Evolutionary conservation across 768 basidiomycete genomes (phyloP).

Genomic region (Mrakia blollopis): DNA sequence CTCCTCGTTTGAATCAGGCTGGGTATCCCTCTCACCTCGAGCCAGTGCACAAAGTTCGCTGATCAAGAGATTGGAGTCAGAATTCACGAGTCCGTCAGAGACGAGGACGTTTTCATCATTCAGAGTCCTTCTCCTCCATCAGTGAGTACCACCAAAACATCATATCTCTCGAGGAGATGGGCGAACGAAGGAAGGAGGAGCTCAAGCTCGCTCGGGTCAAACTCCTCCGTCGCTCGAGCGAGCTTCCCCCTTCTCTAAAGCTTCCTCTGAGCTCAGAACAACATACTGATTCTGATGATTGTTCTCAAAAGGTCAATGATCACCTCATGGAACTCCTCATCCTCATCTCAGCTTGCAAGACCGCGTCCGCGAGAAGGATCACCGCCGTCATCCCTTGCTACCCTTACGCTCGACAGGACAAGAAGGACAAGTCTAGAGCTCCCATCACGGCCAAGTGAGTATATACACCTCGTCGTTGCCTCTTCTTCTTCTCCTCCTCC

Average conservation of each 20-base stretch:
- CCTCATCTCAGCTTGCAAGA: constrained; percentile 91
- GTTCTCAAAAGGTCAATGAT: constrained; percentile 31
- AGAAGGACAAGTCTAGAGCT: constrained; percentile 97
- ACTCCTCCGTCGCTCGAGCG: constrained; percentile 7
- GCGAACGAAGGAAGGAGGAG: constrained; percentile 1
- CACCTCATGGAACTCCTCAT: constrained; percentile 92
- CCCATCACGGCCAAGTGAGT: constrained; percentile 84
- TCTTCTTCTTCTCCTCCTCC: no score
- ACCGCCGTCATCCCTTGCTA: constrained; percentile 97
- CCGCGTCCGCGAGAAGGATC: constrained; percentile 95
- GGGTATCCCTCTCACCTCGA: constrained; percentile 32
- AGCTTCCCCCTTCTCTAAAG: not conserved
- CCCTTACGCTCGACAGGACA: constrained; percentile 96
- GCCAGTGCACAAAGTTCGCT: constrained; percentile 33
- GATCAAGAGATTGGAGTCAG: constrained; percentile 72
- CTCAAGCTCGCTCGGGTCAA: not conserved
- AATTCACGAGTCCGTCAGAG: constrained; percentile 90
- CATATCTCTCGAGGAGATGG: constrained; percentile 48
- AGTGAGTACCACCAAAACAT: constrained; percentile 53
- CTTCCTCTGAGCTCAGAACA: not conserved
- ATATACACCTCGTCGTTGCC: no score
- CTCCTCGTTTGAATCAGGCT: constrained; percentile 18
- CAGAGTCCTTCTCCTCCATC: constrained; percentile 66
- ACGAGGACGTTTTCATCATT: constrained; percentile 98
- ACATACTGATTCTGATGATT: not conserved